phyloP scores from a whole-genome alignment of 495 filamentous ascomycete genomes.

The Haplographium delicatum region DNA sequence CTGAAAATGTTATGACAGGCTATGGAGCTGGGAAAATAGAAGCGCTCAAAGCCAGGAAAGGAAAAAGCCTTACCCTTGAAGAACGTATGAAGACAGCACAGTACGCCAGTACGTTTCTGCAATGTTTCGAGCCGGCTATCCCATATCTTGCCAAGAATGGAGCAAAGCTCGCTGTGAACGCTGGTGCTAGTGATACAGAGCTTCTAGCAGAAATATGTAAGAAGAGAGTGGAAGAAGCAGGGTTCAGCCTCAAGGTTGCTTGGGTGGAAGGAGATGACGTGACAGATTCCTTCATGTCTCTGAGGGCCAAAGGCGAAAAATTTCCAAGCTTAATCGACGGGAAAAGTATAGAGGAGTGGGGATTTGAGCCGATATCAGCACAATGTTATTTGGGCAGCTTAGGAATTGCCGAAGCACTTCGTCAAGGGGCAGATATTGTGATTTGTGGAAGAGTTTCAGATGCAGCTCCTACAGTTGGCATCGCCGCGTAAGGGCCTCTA shows the following conservation, averaged over 20 bases:
- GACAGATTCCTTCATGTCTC: neutral
- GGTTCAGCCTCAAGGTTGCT: slow-evolving; percentile 35
- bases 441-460: slow-evolving; percentile 52
- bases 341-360: slow-evolving; percentile 30
- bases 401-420: slow-evolving; percentile 44
- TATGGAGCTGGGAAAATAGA: neutral
- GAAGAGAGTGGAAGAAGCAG: slow-evolving; percentile 31
- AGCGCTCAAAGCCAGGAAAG: too few relatives aligned
- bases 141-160: slow-evolving; percentile 42
- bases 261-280: slow-evolving; percentile 42
- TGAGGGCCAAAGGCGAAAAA: neutral
- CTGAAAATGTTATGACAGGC: slow-evolving; percentile 30
- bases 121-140: slow-evolving; percentile 47
- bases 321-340: slow-evolving; percentile 1
- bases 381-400: slow-evolving; percentile 47
- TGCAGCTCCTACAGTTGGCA: slow-evolving; percentile 48
- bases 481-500: too few relatives aligned
- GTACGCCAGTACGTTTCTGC: slow-evolving; percentile 51
- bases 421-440: slow-evolving; percentile 52
- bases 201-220: slow-evolving; percentile 41
- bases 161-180: slow-evolving; percentile 56
- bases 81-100: too few relatives aligned
- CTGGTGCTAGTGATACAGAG: slow-evolving; percentile 48
- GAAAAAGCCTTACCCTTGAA: too few relatives aligned
- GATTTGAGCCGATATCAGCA: slow-evolving; percentile 49